These are phyloP conservation scores for Phanerodontia chrysosporium DNA, from an alignment of 768 basidiomycete genomes.

Conservation along the genomic window DNA sequence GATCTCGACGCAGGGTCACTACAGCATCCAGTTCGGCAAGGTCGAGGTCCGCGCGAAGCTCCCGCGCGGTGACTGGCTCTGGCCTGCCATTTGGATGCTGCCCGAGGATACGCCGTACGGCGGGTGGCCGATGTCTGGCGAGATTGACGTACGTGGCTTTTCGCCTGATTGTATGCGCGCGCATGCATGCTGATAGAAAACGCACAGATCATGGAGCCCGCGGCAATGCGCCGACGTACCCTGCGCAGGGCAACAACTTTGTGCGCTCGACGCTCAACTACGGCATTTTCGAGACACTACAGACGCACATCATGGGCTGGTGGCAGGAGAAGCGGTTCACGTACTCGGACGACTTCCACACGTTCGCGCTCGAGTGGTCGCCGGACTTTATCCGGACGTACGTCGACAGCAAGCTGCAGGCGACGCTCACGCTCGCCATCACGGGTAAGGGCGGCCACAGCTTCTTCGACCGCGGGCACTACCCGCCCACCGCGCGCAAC, in stretches of 20 bases:
- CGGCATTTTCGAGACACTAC: conserved; percentile 46
- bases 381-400: conserved; percentile 50
- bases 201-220: conserved; percentile 53
- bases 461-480: conserved; percentile 50
- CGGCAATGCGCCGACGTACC: conserved; percentile 41
- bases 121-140: conserved; percentile 49
- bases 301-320: conserved; percentile 42
- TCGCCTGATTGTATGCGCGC: neutral
- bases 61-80: conserved; percentile 41
- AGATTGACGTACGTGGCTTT: conserved; percentile 49
- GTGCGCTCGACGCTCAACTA: conserved; percentile 63
- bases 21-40: conserved; percentile 50
- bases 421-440: conserved; percentile 48
- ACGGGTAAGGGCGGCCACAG: conserved; percentile 37
- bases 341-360: conserved; percentile 47
- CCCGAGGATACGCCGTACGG: conserved; percentile 45
- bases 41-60: conserved; percentile 49
- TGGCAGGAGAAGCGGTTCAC: conserved; percentile 39
- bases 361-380: conserved; percentile 59
- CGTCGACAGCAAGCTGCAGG: conserved; percentile 47
- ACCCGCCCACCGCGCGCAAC: conserved; percentile 47
- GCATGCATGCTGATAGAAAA: neutral
- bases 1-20: conserved; percentile 45
- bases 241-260: conserved; percentile 41
- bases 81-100: conserved; percentile 44